Base-by-base conservation (phyloP, 1,139 yeast species). In the Pichia sp. region DNA sequence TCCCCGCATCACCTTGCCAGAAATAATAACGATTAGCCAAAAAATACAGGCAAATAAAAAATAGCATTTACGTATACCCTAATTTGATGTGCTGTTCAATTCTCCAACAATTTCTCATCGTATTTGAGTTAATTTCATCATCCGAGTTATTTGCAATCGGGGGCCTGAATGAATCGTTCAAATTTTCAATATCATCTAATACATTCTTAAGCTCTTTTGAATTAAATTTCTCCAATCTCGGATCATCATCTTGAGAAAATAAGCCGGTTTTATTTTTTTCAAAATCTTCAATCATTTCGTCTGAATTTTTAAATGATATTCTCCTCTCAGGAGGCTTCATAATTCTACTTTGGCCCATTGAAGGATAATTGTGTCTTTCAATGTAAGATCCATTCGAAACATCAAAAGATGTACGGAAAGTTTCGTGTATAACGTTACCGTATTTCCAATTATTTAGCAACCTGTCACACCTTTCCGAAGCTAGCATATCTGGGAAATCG, bases 161-260 rank as follows among this genome's bases (percentile, higher is more conserved):
- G 16, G 31, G 34, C 11, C 33, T 27, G 5, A 27, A 23, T 5
- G 27, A 33, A n/a, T 3, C 29, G 28, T 34, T 34, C n/a, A n/a
- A 23, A 31, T 31, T 31, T 31, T 31, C 11, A 8, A 31, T 8
- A 31, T 31, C 11, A 31, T 11, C 33, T 31, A 31, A 11, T 8
- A 31, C 11, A 8, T 31, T 8, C 8, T 8, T 31, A 8, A 31
- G 8, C 11, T 31, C 33, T 11, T 31, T 31, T 11, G 33, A 10
- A 33, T n/a, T n/a, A 31, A 11, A 11, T 11, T 31, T 31, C 10
- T 31, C 10, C 4, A 10, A 3, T 4, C 42, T 36, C 5, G 40
- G 36, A 32, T 43, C 42, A 39, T 40, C 43, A 39, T 49, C 52
- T n/a, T 27, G 3, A 11, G 49, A 45, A 27, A 49, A 40, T 4